Conservation (phyloP, 768 basidiomycete genomes). For the Brasilioporus rufonigricans region DNA sequence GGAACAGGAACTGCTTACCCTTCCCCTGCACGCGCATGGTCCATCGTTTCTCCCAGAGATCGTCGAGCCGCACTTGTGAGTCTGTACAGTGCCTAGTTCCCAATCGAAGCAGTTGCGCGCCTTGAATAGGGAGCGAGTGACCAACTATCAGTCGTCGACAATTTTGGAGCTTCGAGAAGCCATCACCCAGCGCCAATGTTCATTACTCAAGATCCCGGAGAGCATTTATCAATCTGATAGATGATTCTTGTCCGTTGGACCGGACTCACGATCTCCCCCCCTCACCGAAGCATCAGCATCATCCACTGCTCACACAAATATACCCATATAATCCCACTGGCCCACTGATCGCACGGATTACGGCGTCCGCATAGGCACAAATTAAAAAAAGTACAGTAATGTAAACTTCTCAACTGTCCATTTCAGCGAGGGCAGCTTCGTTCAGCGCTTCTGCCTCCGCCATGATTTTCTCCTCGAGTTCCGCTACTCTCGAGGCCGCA, state of each 20-base stretch:
- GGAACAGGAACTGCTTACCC: neutral
- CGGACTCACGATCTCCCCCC: too few relatives aligned
- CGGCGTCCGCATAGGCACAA: neutral
- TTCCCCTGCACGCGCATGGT: neutral
- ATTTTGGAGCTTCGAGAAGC: neutral
- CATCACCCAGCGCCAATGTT: neutral
- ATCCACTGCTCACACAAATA: too few relatives aligned
- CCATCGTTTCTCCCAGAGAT: neutral
- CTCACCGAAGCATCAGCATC: too few relatives aligned
- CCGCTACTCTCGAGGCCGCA: constrained; percentile 52
- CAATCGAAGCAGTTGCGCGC: neutral
- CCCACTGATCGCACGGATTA: neutral
- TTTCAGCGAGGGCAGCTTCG: constrained; percentile 68
- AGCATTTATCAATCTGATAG: neutral
- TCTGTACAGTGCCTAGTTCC: neutral
- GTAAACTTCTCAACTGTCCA: constrained; percentile 38
- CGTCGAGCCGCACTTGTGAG: neutral
- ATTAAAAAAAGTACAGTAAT: constrained; percentile 6
- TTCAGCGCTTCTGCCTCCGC: constrained; percentile 79
- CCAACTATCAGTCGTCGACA: too few relatives aligned
- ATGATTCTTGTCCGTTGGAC: neutral
- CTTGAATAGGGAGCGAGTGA: neutral
- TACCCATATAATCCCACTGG: neutral
- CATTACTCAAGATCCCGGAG: neutral
- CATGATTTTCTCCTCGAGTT: constrained; percentile 85